These are phyloP conservation scores for Aspergillus sp. DNA, from an alignment of 2,329 filamentous ascomycete genomes.

Conservation along the genomic window DNA sequence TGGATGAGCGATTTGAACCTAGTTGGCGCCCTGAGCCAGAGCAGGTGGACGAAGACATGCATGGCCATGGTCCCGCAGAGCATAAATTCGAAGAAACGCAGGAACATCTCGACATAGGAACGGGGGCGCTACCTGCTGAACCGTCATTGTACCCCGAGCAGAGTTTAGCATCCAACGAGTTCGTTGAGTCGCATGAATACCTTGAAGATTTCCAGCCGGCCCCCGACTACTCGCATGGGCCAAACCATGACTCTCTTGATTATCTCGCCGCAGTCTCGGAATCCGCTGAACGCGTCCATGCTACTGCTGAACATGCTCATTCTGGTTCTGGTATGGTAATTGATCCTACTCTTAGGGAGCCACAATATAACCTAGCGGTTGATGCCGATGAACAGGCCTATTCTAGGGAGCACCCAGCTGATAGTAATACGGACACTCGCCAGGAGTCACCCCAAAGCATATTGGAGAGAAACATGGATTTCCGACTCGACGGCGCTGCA, in stretches of 20 bases:
- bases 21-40: background rate
- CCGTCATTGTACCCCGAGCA: background rate
- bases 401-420: background rate
- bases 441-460: background rate
- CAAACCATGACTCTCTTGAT: conserved; percentile 18
- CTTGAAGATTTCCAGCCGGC: conserved; percentile 2
- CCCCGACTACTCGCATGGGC: conserved; percentile 4
- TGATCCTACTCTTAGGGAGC: conserved; percentile 10
- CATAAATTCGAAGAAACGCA: background rate
- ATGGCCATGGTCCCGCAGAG: background rate
- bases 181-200: background rate
- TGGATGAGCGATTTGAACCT: background rate
- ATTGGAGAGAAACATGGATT: background rate
- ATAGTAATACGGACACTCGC: background rate
- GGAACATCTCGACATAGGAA: background rate
- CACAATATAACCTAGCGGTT: background rate
- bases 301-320: background rate
- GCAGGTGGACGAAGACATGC: background rate
- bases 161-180: background rate
- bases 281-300: conserved; percentile 10
- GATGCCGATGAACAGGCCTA: background rate
- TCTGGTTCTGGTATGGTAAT: conserved; percentile 4
- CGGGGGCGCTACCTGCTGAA: background rate
- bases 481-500: conserved; percentile 19
- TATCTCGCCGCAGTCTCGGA: conserved; percentile 17